Evolutionary conservation across 306 rosid species (phyloP).

Genomic region (Lagenaria siceraria): DNA sequence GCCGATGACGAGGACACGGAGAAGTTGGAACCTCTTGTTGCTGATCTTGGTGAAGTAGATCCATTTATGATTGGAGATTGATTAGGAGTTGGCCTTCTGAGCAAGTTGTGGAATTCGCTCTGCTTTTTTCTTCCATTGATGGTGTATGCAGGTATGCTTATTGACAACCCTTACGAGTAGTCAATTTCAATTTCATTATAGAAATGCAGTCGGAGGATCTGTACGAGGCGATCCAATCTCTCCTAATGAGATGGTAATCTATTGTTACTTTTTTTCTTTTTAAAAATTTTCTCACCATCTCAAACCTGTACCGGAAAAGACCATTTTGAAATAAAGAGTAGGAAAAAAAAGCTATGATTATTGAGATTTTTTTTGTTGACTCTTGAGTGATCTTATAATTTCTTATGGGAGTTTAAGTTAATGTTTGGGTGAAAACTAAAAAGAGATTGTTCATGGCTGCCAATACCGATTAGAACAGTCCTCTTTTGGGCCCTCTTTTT

Average conservation of each 20-base stretch:
- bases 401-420: background rate
- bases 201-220: background rate
- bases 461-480: no score
- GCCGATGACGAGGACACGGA: conserved; percentile 46
- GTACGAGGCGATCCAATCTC: background rate
- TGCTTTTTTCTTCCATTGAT: background rate
- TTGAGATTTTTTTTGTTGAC: background rate
- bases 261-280: background rate
- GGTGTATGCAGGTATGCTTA: background rate
- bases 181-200: background rate
- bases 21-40: conserved; percentile 52
- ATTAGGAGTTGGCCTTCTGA: background rate
- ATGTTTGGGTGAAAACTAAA: background rate
- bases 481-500: no score
- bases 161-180: background rate
- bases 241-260: background rate
- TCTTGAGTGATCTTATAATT: background rate
- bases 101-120: background rate
- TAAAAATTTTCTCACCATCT: background rate
- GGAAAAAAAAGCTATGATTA: background rate
- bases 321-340: background rate
- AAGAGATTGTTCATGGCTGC: background rate
- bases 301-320: background rate
- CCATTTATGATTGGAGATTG: conserved; percentile 80
- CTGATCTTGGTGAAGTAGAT: conserved; percentile 84